These are phyloP conservation scores for Chalciporus sp. DNA, from an alignment of 1,284 basidiomycete species.

Conservation along the genomic window DNA sequence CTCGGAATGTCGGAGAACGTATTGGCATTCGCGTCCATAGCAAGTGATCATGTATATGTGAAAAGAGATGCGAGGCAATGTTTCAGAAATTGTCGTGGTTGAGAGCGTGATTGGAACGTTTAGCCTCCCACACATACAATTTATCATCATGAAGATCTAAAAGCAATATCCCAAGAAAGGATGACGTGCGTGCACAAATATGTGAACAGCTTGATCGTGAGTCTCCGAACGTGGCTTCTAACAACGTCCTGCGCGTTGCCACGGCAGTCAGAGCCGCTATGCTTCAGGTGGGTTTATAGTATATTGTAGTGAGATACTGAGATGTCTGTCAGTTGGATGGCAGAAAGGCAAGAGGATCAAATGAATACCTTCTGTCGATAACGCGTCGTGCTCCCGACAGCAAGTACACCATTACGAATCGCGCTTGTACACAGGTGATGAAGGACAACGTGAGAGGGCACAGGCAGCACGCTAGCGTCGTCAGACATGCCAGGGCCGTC, in stretches of 20 bases:
- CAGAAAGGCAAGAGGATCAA: neutral
- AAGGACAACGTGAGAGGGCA: constrained; percentile 93
- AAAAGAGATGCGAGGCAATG: constrained; percentile 13
- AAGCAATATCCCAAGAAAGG: constrained; percentile 34
- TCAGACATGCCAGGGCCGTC: constrained; percentile 65
- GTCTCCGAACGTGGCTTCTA: constrained; percentile 24
- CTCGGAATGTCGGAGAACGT: constrained; percentile 12
- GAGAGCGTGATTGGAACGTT: constrained; percentile 7
- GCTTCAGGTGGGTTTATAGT: constrained; percentile 56
- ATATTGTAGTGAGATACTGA: constrained; percentile 59
- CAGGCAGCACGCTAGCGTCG: constrained; percentile 91
- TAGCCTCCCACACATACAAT: constrained; percentile 23
- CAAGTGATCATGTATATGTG: constrained; percentile 10
- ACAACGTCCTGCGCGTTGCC: constrained; percentile 28
- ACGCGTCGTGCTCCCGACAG: constrained; percentile 91
- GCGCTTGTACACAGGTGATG: constrained; percentile 96
- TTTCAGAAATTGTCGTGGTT: constrained; percentile 12
- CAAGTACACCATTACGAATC: constrained; percentile 92
- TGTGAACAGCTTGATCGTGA: constrained; percentile 13
- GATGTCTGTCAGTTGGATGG: constrained; percentile 14
- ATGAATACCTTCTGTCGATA: constrained; percentile 85
- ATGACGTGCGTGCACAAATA: constrained; percentile 33
- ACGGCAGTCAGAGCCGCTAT: constrained; percentile 8
- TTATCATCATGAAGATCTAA: constrained; percentile 29
- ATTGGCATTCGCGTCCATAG: constrained; percentile 18